A percentile compares a stretch with the other conserved stretches of the same genome.
Conservation (phyloP, 371 early-diverging fungal species). For the Homolaphlyctis polyrhiza region DNA sequence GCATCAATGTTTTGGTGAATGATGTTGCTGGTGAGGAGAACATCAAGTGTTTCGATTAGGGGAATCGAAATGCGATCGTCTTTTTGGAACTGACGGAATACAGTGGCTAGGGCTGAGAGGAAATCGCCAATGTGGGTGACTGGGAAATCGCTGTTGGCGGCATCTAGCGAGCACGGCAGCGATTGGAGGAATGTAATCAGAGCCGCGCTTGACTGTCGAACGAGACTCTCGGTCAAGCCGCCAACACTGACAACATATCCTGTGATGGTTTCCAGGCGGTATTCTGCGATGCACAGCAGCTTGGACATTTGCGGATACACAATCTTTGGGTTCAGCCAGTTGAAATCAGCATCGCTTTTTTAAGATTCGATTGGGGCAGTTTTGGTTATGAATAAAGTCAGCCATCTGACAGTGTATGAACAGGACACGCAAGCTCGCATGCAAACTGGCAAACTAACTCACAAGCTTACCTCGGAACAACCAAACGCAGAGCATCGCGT, state of each 20-base stretch:
- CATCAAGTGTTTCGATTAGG: slow-evolving; percentile 59
- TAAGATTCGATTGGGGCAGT: background rate
- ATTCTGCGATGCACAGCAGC: slow-evolving; percentile 48
- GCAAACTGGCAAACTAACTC: background rate
- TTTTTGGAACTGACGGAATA: slow-evolving; percentile 41
- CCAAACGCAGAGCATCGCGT: background rate
- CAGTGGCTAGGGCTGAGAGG: slow-evolving; percentile 33
- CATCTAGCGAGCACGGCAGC: slow-evolving; percentile 25
- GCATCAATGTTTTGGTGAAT: slow-evolving; percentile 10
- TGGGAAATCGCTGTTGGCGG: slow-evolving; percentile 10
- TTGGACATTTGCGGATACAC: slow-evolving; percentile 62
- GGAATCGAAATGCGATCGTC: slow-evolving; percentile 65
- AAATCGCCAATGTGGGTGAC: slow-evolving; percentile 26
- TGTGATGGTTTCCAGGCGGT: slow-evolving; percentile 54
- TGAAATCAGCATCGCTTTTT: slow-evolving; percentile 18
- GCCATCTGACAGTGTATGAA: background rate
- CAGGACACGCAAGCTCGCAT: background rate
- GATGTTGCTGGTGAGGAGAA: slow-evolving; percentile 56
- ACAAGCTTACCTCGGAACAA: background rate
- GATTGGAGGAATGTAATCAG: slow-evolving; percentile 56
- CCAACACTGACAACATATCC: slow-evolving; percentile 75
- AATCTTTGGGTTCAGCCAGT: slow-evolving; percentile 62
- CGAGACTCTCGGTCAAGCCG: slow-evolving; percentile 72
- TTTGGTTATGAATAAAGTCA: slow-evolving; percentile 2
- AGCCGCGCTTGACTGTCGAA: slow-evolving; percentile 63